Conservation (phyloP, 2,329 filamentous ascomycete species). For the Botryosphaeria dothidea region DNA sequence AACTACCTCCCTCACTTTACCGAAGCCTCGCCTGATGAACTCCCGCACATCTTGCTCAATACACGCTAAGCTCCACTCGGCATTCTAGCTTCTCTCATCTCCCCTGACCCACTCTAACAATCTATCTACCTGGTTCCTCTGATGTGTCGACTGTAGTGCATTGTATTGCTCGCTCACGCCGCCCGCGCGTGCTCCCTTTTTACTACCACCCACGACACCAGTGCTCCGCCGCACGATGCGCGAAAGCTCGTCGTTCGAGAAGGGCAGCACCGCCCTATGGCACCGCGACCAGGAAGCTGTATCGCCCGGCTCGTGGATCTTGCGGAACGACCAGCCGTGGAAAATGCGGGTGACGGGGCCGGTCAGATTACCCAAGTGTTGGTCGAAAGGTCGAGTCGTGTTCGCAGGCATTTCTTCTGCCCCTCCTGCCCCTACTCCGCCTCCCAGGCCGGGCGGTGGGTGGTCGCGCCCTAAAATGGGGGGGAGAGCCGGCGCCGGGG, state of each 20-base stretch:
- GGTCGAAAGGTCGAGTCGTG: no score
- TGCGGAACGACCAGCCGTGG: constrained; percentile 4
- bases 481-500: no score
- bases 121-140: not conserved
- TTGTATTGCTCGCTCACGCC: not conserved
- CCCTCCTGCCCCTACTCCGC: no score
- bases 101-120: not conserved
- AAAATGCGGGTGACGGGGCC: not conserved
- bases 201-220: not conserved
- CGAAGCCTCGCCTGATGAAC: no score
- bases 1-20: no score
- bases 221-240: not conserved
- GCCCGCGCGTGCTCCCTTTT: rapidly evolving
- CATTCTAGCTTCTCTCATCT: not conserved
- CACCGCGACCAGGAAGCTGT: not conserved
- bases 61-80: not conserved
- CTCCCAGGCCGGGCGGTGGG: no score
- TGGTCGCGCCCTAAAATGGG: no score
- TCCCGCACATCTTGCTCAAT: no score
- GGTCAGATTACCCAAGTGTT: not conserved
- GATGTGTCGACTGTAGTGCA: not conserved
- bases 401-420: no score
- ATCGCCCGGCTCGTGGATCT: not conserved
- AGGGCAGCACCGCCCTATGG: not conserved
- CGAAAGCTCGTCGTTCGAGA: not conserved